Evolutionary conservation across 2,329 filamentous ascomycete genomes (phyloP).

Genomic region (Blastomyces parvus): DNA sequence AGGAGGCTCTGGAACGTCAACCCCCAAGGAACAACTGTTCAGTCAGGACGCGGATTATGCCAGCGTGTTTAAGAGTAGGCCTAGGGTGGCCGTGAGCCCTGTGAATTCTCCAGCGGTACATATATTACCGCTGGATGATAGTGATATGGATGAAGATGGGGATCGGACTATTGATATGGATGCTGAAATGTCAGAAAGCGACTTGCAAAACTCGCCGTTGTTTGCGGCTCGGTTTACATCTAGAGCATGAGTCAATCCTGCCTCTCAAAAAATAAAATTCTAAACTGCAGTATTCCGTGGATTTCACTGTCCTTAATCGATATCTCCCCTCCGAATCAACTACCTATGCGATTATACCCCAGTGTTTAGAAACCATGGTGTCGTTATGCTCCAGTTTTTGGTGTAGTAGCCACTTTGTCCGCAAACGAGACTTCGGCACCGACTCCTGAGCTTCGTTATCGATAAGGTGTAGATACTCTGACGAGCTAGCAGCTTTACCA

Average conservation of each 20-base stretch:
- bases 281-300: not conserved
- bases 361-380: not conserved
- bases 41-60: conserved; percentile 64
- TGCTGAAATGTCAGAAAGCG: conserved; percentile 1
- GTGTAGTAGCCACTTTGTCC: not conserved
- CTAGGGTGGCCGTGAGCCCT: conserved; percentile 69
- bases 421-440: not conserved
- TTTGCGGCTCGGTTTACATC: conserved; percentile 6
- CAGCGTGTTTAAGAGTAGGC: conserved; percentile 74
- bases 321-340: not conserved
- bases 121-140: conserved; percentile 8
- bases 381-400: not conserved
- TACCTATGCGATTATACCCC: not conserved
- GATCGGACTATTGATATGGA: not conserved
- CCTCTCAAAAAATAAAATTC: not conserved
- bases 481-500: not conserved
- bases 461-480: not conserved
- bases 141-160: conserved; percentile 4
- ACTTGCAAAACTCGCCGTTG: conserved; percentile 12
- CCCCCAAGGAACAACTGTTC: conserved; percentile 61
- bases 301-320: not conserved
- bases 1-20: conserved; percentile 29
- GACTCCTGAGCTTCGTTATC: not conserved
- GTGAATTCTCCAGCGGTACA: conserved; percentile 31
- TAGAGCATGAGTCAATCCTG: not conserved